These are phyloP conservation scores for Didymella glomerata DNA, from an alignment of 2,329 filamentous ascomycete species.

Conservation along the genomic window DNA sequence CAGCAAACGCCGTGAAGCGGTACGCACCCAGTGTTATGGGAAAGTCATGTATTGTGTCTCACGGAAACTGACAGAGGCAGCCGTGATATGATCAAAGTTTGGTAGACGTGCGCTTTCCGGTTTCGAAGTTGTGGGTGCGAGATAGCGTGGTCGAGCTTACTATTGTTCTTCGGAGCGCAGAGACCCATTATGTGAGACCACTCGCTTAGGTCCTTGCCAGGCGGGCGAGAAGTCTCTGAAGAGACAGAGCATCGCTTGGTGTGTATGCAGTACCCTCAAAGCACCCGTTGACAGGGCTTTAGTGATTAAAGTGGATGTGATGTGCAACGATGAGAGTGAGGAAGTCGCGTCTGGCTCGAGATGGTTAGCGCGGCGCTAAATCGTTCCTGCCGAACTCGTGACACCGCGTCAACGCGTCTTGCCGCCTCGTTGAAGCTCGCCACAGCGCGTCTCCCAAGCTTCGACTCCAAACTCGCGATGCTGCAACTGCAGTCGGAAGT, in stretches of 20 bases:
- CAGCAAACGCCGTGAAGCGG: constrained; percentile 6
- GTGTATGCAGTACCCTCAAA: neutral
- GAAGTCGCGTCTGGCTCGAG: neutral
- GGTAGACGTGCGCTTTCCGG: constrained; percentile 24
- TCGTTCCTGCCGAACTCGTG: neutral
- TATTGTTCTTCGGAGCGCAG: constrained; percentile 45
- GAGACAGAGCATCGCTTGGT: neutral
- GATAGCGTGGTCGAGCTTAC: constrained; percentile 37
- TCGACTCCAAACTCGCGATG: constrained; percentile 4
- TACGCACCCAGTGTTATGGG: constrained; percentile 8
- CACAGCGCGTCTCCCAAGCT: constrained; percentile 33
- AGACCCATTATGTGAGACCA: constrained; percentile 31
- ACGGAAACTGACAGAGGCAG: constrained; percentile 10
- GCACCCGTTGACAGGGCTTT: too few species aligned
- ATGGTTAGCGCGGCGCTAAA: constrained; percentile 1
- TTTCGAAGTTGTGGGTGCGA: constrained; percentile 17
- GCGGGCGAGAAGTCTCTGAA: neutral
- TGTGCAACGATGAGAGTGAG: neutral
- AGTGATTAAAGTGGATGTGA: neutral
- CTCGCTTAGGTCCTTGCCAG: constrained; percentile 5
- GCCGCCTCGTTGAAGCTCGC: constrained; percentile 11
- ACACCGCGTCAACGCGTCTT: constrained; percentile 33
- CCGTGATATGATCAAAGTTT: constrained; percentile 4
- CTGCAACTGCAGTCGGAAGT: constrained; percentile 18
- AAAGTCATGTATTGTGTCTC: constrained; percentile 26